Conservation (phyloP, 2,329 filamentous ascomycete genomes). For the Tolypocladium inflatum region DNA sequence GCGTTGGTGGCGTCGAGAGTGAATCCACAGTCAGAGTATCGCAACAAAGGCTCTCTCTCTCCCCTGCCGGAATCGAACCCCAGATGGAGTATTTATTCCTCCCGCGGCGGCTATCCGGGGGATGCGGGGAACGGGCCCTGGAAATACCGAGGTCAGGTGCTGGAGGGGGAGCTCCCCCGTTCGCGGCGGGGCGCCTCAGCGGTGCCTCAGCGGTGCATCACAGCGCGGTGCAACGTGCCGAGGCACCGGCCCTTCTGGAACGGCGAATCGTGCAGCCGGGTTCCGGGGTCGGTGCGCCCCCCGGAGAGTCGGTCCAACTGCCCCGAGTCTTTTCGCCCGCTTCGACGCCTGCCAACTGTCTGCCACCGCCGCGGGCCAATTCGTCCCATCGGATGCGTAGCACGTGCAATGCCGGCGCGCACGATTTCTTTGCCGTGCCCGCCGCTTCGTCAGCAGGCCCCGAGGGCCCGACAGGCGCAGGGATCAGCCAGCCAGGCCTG, state of each 20-base stretch:
- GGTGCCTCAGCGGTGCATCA: no score
- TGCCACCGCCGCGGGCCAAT: no score
- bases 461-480: no score
- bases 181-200: neutral
- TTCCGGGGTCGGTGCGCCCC: neutral
- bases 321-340: neutral
- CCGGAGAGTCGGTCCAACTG: neutral
- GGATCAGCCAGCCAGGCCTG: no score
- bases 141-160: conserved; percentile 14
- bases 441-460: no score
- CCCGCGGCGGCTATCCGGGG: neutral
- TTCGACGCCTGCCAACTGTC: neutral
- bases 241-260: neutral
- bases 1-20: neutral
- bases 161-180: neutral
- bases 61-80: neutral
- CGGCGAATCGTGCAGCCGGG: no score
- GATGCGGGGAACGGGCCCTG: neutral
- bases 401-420: no score
- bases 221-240: neutral
- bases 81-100: neutral
- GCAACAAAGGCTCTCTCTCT: neutral
- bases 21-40: neutral
- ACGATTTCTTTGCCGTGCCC: no score
- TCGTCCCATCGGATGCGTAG: no score